phyloP scores from a whole-genome alignment of 768 basidiomycete genomes.

The Lyophyllum semitale region DNA sequence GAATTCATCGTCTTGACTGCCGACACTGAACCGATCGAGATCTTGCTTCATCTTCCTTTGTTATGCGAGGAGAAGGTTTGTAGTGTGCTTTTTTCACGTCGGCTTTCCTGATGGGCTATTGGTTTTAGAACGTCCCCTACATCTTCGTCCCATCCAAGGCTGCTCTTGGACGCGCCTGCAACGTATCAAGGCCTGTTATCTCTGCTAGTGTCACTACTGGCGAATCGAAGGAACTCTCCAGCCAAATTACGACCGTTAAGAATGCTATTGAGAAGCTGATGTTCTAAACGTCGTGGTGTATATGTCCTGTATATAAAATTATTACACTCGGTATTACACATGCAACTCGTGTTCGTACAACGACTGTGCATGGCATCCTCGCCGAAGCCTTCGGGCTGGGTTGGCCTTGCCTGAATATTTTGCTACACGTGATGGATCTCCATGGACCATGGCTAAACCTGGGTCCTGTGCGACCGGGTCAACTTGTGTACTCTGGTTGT shows the following conservation, averaged over 20 bases:
- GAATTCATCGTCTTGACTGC: slow-evolving; percentile 97
- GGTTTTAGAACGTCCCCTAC: slow-evolving; percentile 88
- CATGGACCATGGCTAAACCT: too few species aligned
- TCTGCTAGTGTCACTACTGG: slow-evolving; percentile 96
- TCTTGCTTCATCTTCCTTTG: slow-evolving; percentile 93
- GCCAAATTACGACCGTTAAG: slow-evolving; percentile 89
- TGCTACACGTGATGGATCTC: background rate
- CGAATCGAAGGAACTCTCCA: slow-evolving; percentile 86
- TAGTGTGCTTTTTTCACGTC: background rate
- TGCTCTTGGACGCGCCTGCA: slow-evolving; percentile 93
- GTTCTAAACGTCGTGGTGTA: slow-evolving; percentile 29
- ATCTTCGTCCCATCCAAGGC: slow-evolving; percentile 95
- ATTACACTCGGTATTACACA: background rate
- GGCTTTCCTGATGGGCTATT: slow-evolving; percentile 1
- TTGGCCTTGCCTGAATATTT: too few species aligned
- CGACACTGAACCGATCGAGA: slow-evolving; percentile 97
- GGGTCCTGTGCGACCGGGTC: too few species aligned
- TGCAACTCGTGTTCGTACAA: too few species aligned
- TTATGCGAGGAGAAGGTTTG: slow-evolving; percentile 96
- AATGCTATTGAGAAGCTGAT: slow-evolving; percentile 73
- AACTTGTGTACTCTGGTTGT: too few species aligned
- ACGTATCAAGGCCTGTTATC: slow-evolving; percentile 93
- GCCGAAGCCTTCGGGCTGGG: too few species aligned
- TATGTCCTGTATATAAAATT: background rate
- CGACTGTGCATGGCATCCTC: too few species aligned